phyloP scores from a whole-genome alignment of 352 stramenopile species.

The Pythium dissotocum region DNA sequence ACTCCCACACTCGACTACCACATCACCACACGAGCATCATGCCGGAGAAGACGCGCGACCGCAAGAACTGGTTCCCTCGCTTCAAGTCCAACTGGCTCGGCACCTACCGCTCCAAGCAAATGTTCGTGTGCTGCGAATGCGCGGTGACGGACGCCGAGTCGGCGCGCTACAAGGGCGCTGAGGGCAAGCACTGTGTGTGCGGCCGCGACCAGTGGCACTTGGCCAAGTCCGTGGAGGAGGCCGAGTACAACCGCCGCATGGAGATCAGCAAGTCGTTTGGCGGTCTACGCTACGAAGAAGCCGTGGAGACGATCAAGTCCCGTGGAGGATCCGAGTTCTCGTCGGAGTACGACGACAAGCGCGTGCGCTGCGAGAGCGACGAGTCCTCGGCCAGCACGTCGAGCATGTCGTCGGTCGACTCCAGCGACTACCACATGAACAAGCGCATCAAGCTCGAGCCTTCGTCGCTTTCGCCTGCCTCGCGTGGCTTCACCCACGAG shows the following conservation, averaged over 20 bases:
- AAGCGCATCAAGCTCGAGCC: constrained; percentile 28
- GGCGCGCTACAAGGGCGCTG: constrained; percentile 72
- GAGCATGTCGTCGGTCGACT: constrained; percentile 27
- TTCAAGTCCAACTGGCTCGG: constrained; percentile 90
- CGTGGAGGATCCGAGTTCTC: constrained; percentile 54
- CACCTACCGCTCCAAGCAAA: constrained; percentile 85
- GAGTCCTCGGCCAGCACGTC: constrained; percentile 26
- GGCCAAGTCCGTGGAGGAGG: constrained; percentile 78
- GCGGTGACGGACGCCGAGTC: constrained; percentile 46
- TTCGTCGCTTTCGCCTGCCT: constrained; percentile 6
- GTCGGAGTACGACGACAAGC: constrained; percentile 45
- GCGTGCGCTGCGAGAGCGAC: constrained; percentile 42
- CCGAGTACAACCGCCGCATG: constrained; percentile 84
- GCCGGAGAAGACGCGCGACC: constrained; percentile 85
- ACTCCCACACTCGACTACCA: background rate
- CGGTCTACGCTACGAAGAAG: constrained; percentile 83
- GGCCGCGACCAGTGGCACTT: constrained; percentile 84
- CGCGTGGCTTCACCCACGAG: constrained; percentile 24
- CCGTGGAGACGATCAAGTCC: constrained; percentile 56
- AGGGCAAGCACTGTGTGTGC: constrained; percentile 81
- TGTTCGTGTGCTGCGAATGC: constrained; percentile 86
- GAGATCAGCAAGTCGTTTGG: constrained; percentile 81
- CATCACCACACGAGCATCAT: constrained; percentile 12
- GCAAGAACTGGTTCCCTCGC: constrained; percentile 85
- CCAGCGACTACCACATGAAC: constrained; percentile 14